These are phyloP conservation scores for Pestalotiopsis sp. DNA, from an alignment of 2,329 filamentous ascomycete genomes.

Conservation along the genomic window DNA sequence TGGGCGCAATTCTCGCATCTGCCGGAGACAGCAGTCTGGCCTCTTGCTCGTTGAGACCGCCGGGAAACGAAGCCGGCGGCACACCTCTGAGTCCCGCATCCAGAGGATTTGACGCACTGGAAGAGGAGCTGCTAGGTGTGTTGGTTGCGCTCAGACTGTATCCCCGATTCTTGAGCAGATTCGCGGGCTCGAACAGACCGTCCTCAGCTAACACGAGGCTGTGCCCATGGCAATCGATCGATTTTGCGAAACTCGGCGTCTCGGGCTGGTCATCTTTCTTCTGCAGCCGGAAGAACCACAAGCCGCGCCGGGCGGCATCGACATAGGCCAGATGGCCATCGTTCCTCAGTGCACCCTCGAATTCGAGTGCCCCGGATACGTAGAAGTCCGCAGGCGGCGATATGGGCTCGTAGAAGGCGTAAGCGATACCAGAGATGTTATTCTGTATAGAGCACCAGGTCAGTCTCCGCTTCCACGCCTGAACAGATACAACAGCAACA, in stretches of 20 bases:
- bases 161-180: slow-evolving; percentile 47
- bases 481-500: background rate
- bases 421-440: slow-evolving; percentile 58
- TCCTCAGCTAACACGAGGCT: slow-evolving; percentile 50
- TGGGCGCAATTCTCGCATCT: slow-evolving; percentile 37
- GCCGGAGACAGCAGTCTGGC: slow-evolving; percentile 27
- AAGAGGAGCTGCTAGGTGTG: slow-evolving; percentile 50
- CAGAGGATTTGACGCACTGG: slow-evolving; percentile 38
- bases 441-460: slow-evolving; percentile 40
- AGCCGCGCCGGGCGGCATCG: slow-evolving; percentile 49
- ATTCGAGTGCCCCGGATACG: slow-evolving; percentile 49
- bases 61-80: slow-evolving; percentile 30
- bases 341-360: slow-evolving; percentile 53
- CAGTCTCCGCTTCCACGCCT: slow-evolving; percentile 14
- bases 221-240: slow-evolving; percentile 46
- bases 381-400: slow-evolving; percentile 45
- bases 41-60: slow-evolving; percentile 29
- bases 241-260: slow-evolving; percentile 35
- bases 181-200: slow-evolving; percentile 51
- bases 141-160: slow-evolving; percentile 41
- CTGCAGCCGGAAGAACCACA: slow-evolving; percentile 58
- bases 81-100: slow-evolving; percentile 39
- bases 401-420: slow-evolving; percentile 56
- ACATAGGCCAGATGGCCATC: slow-evolving; percentile 57
- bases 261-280: slow-evolving; percentile 40